These are phyloP conservation scores for Monilinia fructigena DNA, from an alignment of 2,329 filamentous ascomycete species.

Conservation along the genomic window DNA sequence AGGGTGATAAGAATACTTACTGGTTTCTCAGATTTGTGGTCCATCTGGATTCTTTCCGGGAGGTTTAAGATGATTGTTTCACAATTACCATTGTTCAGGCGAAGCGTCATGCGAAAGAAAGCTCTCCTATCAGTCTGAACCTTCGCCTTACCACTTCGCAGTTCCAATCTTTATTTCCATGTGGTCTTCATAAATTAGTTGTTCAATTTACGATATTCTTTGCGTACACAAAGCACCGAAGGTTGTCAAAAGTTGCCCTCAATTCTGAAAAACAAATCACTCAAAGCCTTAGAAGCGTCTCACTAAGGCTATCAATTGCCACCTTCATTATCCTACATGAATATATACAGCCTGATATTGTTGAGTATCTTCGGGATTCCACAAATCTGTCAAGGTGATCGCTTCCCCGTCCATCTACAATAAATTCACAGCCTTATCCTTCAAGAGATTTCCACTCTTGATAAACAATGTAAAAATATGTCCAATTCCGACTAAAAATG, in stretches of 20 bases:
- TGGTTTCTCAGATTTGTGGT: neutral
- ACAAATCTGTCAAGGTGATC: neutral
- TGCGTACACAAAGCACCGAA: no score
- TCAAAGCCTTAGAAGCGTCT: neutral
- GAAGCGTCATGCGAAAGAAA: neutral
- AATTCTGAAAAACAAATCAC: neutral
- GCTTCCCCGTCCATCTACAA: neutral
- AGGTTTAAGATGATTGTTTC: no score
- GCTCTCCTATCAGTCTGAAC: neutral
- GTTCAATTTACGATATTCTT: no score
- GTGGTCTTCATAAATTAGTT: neutral
- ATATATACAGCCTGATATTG: neutral
- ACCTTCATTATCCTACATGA: neutral
- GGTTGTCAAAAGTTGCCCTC: no score
- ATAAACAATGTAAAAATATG: conserved; percentile 32
- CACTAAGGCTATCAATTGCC: neutral
- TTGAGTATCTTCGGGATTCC: no score
- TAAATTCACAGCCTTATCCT: conserved; percentile 9
- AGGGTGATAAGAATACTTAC: neutral
- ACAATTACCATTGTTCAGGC: neutral
- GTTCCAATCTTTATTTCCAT: neutral
- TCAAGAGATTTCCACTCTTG: conserved; percentile 32
- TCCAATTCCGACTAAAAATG: conserved; percentile 29
- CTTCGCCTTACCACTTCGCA: neutral
- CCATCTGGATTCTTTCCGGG: neutral